Percentiles rank a stretch among this genome's conserved stretches.
These are phyloP conservation scores for Cytospora piceicola DNA, from an alignment of 2,329 filamentous ascomycete species.

Conservation along the genomic window DNA sequence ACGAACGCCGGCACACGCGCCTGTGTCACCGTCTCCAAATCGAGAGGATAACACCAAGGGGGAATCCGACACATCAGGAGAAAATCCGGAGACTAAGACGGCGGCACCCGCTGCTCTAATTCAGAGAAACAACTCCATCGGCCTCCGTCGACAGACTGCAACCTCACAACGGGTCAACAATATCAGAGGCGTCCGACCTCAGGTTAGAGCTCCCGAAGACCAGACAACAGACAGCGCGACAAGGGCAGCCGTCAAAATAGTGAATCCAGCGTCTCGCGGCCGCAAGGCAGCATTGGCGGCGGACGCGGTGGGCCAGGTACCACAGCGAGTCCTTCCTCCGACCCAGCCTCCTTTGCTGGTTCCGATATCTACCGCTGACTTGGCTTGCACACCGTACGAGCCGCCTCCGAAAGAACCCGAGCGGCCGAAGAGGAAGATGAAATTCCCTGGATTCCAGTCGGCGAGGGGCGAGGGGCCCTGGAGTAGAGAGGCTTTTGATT, in stretches of 20 bases:
- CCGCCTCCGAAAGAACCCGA: constrained; percentile 23
- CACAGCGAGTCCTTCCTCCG: constrained; percentile 48
- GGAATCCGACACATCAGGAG: not conserved
- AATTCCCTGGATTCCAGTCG: constrained; percentile 51
- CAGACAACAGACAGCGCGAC: constrained; percentile 3
- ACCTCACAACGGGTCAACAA: constrained; percentile 23
- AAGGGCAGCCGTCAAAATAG: constrained; percentile 35
- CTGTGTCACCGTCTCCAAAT: not conserved
- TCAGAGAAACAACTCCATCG: not conserved
- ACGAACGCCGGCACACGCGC: not conserved
- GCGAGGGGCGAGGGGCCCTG: constrained; percentile 63
- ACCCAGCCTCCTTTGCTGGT: constrained; percentile 9
- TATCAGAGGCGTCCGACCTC: not conserved
- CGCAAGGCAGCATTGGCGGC: constrained; percentile 57
- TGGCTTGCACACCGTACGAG: constrained; percentile 32
- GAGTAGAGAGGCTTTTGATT: constrained; percentile 70
- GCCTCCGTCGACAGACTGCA: constrained; percentile 13
- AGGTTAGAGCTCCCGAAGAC: not conserved
- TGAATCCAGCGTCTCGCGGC: constrained; percentile 56
- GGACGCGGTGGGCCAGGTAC: constrained; percentile 54
- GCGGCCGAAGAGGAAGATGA: constrained; percentile 36
- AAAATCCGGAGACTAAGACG: not conserved
- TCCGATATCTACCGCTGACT: constrained; percentile 27
- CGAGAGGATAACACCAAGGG: too few species aligned
- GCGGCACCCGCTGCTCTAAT: not conserved